Evolutionary conservation across 768 basidiomycete species (phyloP), one percentile per base, ranked within the genome.

Genomic region (Tubosaeta sp.): DNA sequence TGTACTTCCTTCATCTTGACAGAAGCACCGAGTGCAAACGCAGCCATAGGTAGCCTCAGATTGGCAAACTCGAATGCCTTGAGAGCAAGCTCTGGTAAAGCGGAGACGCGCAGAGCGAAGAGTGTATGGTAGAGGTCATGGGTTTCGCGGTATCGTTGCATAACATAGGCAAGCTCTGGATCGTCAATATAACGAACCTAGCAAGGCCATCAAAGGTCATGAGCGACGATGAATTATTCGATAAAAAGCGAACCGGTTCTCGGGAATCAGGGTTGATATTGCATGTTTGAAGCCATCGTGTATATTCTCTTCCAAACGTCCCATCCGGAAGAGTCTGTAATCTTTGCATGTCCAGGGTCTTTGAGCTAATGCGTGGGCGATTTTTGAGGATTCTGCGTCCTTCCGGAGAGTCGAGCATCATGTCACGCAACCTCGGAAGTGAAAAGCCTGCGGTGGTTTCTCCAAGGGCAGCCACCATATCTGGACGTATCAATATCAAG

Each of bases 111-210:
- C 9, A 98, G 78, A 60, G 83, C 83, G 72, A 84, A 85, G 54
- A 98, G 79, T 62, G 90, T 91, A 65, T 99, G 97, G 65, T 97
- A 97, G 59, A 98, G 87, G 72, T 99, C 95, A 71, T 99, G 97
- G 57, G 89, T 95, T 72, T 99, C 95, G 25, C 95, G 86, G 68
- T 98, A 99, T 46, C 95, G 86, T 59, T 95, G 91, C 88, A 99
- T 92, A 50, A 98, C 90, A 69, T 97, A 98, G 25, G 97, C 97
- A 11, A 97, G 81, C 63, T 97, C 95, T 2, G 94, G 93, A 63
- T 97, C 92, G 64, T 88, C 82, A 51, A 98, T 86, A 64, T 97
- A 98, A 58, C 86, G 90, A 6, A 97, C 95, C 95, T 97, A 62
- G 10, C 52, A 8, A 31, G 9, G 19, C 10, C 34, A 26, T 54